Conservation (phyloP, 805 yeast genomes). For the Metschnikowia chrysomelidarum region DNA sequence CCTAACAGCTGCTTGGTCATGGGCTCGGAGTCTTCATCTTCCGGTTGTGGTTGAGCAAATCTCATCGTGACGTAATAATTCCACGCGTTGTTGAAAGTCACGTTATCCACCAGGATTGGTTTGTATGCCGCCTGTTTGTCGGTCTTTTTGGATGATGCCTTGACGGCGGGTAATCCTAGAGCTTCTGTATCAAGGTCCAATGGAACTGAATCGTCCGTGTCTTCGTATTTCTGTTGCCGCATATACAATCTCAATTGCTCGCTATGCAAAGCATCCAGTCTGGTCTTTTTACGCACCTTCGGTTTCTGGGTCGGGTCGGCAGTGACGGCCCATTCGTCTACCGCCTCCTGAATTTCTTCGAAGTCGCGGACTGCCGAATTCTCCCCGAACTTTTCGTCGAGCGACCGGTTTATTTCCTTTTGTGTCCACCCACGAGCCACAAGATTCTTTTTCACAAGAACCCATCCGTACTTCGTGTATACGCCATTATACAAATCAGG, state of each 20-base stretch:
- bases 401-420: conserved; percentile 5
- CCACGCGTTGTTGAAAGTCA: conserved; percentile 36
- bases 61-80: conserved; percentile 28
- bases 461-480: conserved; percentile 24
- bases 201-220: conserved; percentile 2
- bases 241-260: conserved; percentile 23
- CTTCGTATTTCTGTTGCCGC: conserved; percentile 25
- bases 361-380: background rate
- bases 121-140: too few relatives aligned
- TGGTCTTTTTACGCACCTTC: conserved; percentile 12
- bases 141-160: too few relatives aligned
- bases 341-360: conserved; percentile 11
- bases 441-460: conserved; percentile 19
- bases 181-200: too few relatives aligned
- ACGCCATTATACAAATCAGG: conserved; percentile 20
- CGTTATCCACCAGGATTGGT: conserved; percentile 9
- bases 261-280: conserved; percentile 12
- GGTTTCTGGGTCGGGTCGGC: conserved; percentile 16
- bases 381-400: conserved; percentile 7
- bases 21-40: conserved; percentile 15
- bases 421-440: conserved; percentile 24
- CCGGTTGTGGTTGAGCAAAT: too few relatives aligned
- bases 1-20: conserved; percentile 17
- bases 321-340: conserved; percentile 19
- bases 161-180: too few relatives aligned